Evolutionary conservation across 306 rosid genomes (phyloP).

Genomic region (Cucurbita pepo): DNA sequence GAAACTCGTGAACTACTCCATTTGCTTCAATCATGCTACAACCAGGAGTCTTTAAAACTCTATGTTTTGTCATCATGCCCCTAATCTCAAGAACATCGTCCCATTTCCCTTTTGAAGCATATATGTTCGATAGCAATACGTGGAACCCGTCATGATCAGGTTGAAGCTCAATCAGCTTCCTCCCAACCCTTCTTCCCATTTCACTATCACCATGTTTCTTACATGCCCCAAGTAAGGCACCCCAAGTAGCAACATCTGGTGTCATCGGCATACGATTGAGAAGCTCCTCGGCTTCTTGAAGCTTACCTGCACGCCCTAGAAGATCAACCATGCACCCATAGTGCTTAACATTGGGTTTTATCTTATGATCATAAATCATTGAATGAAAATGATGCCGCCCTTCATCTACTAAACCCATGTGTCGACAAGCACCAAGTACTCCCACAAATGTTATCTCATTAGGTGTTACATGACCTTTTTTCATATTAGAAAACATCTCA

Average conservation of each 20-base stretch:
- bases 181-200: slow-evolving; percentile 59
- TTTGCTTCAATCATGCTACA: slow-evolving; percentile 80
- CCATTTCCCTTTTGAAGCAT: slow-evolving; percentile 69
- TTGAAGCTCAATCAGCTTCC: slow-evolving; percentile 47
- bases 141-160: slow-evolving; percentile 80
- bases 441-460: slow-evolving; percentile 80
- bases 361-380: slow-evolving; percentile 45
- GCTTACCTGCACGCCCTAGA: slow-evolving; percentile 73
- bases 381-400: slow-evolving; percentile 28
- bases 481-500: slow-evolving; percentile 44
- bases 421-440: slow-evolving; percentile 19
- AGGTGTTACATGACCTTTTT: slow-evolving; percentile 27
- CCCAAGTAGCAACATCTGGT: slow-evolving; percentile 59
- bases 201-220: slow-evolving; percentile 47
- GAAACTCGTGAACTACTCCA: slow-evolving; percentile 69
- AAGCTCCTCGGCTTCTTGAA: slow-evolving; percentile 47
- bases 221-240: slow-evolving; percentile 81
- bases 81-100: slow-evolving; percentile 57
- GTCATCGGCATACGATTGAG: slow-evolving; percentile 45
- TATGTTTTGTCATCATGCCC: slow-evolving; percentile 68
- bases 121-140: slow-evolving; percentile 63
- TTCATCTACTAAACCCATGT: slow-evolving; percentile 5
- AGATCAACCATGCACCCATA: slow-evolving; percentile 80
- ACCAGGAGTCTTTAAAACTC: slow-evolving; percentile 78
- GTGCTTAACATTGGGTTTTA: slow-evolving; percentile 58